Percentiles rank a stretch among this genome's conserved stretches.
Evolutionary conservation across 1,139 yeast genomes (phyloP).

Genomic region (Lodderomyces theae): DNA sequence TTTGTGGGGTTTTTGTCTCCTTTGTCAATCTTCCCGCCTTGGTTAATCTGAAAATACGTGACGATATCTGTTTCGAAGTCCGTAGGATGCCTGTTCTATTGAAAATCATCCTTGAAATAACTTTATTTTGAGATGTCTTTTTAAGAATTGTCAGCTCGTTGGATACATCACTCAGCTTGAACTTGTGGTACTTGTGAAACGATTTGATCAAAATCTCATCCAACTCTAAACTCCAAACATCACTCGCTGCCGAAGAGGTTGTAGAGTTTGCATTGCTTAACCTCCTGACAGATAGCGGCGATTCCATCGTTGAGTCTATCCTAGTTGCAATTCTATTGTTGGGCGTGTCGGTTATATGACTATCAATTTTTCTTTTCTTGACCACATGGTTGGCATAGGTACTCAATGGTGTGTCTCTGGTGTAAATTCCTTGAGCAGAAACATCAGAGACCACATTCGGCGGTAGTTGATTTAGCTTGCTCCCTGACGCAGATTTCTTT

Average conservation of each 20-base stretch:
- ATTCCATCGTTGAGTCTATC: constrained; percentile 34
- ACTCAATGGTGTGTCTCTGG: background rate
- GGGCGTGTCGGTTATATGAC: constrained; percentile 29
- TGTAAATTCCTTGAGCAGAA: background rate
- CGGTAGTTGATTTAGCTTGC: background rate
- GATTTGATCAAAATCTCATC: constrained; percentile 39
- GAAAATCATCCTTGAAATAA: constrained; percentile 40
- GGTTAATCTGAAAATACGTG: constrained; percentile 28
- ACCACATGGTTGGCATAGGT: background rate
- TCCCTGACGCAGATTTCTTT: constrained; percentile 13
- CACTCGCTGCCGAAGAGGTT: constrained; percentile 13
- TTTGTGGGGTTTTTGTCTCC: constrained; percentile 15
- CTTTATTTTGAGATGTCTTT: constrained; percentile 40
- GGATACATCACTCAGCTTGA: constrained; percentile 26
- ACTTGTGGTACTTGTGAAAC: constrained; percentile 35
- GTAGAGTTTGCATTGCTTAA: constrained; percentile 14
- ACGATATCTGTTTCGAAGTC: constrained; percentile 42
- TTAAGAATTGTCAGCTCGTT: constrained; percentile 27
- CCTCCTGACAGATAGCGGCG: constrained; percentile 25
- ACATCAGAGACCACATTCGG: background rate
- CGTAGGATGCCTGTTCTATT: constrained; percentile 38
- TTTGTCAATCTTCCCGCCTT: constrained; percentile 19
- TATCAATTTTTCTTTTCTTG: constrained; percentile 13
- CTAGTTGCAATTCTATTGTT: constrained; percentile 38
- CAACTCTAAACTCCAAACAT: constrained; percentile 38